These are phyloP conservation scores for Hypholoma fasciculare DNA, from an alignment of 768 basidiomycete species.

Conservation along the genomic window DNA sequence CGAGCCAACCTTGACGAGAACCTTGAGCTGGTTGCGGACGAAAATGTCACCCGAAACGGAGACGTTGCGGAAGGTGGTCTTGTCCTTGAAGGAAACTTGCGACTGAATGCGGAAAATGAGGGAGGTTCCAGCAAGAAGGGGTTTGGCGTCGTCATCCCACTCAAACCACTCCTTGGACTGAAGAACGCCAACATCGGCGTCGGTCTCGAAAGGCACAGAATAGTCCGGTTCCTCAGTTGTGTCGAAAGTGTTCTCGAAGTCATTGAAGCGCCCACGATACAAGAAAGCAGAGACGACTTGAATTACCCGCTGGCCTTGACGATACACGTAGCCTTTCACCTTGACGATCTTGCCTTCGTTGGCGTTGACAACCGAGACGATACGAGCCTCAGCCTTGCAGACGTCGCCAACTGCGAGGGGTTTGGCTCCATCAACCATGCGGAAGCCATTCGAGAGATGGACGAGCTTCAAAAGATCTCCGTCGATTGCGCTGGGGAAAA, in stretches of 20 bases:
- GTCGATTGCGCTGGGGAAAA: constrained; percentile 91
- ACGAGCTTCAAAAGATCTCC: constrained; percentile 96
- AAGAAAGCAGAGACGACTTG: constrained; percentile 96
- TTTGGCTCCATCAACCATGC: constrained; percentile 74
- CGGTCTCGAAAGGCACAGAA: constrained; percentile 68
- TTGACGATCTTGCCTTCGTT: constrained; percentile 93
- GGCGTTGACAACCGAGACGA: constrained; percentile 86
- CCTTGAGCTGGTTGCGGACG: constrained; percentile 85
- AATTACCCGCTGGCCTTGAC: constrained; percentile 78
- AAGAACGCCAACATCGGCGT: constrained; percentile 86
- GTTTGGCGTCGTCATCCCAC: constrained; percentile 83
- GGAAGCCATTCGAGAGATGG: constrained; percentile 97
- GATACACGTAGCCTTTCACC: constrained; percentile 82
- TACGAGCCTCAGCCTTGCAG: constrained; percentile 86
- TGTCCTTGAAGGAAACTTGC: constrained; percentile 89
- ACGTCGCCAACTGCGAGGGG: constrained; percentile 84
- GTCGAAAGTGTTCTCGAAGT: constrained; percentile 97
- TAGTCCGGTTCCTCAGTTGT: constrained; percentile 89
- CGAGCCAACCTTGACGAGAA: constrained; percentile 86
- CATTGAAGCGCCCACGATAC: constrained; percentile 91
- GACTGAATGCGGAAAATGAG: constrained; percentile 91
- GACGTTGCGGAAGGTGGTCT: constrained; percentile 78
- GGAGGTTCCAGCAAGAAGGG: constrained; percentile 76
- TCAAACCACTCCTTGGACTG: constrained; percentile 98
- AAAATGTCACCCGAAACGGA: constrained; percentile 85